These are phyloP conservation scores for Calonectria naviculata DNA, from an alignment of 2,329 filamentous ascomycete species.

Conservation along the genomic window DNA sequence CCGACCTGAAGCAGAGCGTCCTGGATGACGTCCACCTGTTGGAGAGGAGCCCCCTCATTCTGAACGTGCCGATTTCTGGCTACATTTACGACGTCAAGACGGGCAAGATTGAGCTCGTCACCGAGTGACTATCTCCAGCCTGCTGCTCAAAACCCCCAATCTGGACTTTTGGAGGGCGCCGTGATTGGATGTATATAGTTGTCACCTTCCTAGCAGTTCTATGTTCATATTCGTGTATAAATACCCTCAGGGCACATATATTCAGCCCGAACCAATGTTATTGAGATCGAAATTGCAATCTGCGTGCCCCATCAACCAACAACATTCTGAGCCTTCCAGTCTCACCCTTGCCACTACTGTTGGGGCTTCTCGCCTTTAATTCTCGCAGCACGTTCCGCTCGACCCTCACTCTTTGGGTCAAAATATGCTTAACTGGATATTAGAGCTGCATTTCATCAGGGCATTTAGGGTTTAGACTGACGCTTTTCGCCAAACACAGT, in stretches of 20 bases:
- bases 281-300: not conserved
- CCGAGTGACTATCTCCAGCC: not conserved
- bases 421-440: slow-evolving; percentile 1
- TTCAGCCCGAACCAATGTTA: not conserved
- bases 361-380: not conserved
- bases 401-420: slow-evolving; percentile 22
- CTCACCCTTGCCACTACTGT: not conserved
- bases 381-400: slow-evolving; percentile 17
- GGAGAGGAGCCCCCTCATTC: slow-evolving; percentile 67
- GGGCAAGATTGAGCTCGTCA: slow-evolving; percentile 60
- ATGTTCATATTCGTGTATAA: slow-evolving; percentile 2
- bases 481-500: slow-evolving; percentile 27
- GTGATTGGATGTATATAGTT: slow-evolving; percentile 11
- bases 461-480: not conserved
- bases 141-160: not conserved
- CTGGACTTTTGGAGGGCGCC: not conserved
- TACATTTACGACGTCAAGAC: slow-evolving; percentile 85
- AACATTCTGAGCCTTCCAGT: no score
- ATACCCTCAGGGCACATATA: not conserved
- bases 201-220: not conserved
- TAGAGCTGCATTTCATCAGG: not conserved
- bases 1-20: slow-evolving; percentile 72
- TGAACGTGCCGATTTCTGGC: slow-evolving; percentile 73
- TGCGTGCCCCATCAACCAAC: no score
- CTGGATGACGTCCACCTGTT: slow-evolving; percentile 74